Percentiles rank a stretch among this genome's conserved stretches.
Conservation (phyloP, 129 eudicot genomes). For the Flaveria sonorensis region DNA sequence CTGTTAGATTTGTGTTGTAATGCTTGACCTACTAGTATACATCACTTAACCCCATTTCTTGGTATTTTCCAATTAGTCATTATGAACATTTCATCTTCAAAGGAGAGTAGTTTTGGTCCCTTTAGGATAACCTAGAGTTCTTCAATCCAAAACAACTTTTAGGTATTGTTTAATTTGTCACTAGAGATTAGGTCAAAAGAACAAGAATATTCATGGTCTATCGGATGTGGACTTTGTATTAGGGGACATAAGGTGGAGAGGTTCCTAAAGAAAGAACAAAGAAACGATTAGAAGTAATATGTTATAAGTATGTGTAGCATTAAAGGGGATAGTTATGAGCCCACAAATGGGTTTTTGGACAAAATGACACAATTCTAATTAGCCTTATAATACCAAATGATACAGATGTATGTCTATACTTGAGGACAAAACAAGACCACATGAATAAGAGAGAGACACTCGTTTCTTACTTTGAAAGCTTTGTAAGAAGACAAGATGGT, state of each 20-base stretch:
- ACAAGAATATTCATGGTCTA: not conserved
- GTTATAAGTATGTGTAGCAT: slow-evolving; percentile 19
- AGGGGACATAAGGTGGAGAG: slow-evolving; percentile 31
- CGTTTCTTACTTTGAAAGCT: slow-evolving; percentile 10
- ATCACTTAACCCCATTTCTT: no score
- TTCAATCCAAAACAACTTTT: not conserved
- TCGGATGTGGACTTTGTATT: not conserved
- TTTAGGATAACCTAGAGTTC: not conserved
- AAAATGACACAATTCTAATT: slow-evolving; percentile 45
- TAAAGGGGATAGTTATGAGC: slow-evolving; percentile 38
- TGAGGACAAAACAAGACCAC: slow-evolving; percentile 65
- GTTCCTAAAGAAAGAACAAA: slow-evolving; percentile 40
- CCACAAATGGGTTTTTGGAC: slow-evolving; percentile 36
- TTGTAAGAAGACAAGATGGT: slow-evolving; percentile 38
- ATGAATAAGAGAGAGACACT: slow-evolving; percentile 38
- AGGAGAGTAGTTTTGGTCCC: not conserved
- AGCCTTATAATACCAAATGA: slow-evolving; percentile 47
- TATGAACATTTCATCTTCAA: not conserved
- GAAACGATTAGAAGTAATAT: slow-evolving; percentile 17
- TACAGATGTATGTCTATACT: slow-evolving; percentile 52
- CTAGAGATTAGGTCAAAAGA: not conserved
- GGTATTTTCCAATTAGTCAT: not conserved
- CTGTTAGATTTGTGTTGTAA: no score
- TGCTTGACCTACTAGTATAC: no score
- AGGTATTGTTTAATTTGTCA: not conserved